Evolutionary conservation across 2,329 filamentous ascomycete genomes (phyloP).

Genomic region (Escovopsis sp.): DNA sequence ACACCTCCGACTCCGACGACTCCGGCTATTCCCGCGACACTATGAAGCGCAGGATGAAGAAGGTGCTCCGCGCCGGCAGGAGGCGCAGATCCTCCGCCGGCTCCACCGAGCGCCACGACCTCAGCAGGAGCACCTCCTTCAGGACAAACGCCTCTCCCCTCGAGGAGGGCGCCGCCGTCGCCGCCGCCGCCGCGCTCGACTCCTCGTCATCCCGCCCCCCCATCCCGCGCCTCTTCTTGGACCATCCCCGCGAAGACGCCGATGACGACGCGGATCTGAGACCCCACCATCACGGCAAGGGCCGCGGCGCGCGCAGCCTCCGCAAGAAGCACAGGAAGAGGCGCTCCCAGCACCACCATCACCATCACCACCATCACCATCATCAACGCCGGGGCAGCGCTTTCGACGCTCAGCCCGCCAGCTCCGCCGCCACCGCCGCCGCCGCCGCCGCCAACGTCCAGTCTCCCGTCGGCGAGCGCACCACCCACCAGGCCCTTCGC

Average conservation of each 20-base stretch:
- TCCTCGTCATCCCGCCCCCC: slow-evolving; percentile 22
- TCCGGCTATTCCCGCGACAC: slow-evolving; percentile 42
- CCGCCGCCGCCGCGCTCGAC: slow-evolving; percentile 13
- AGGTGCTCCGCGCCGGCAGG: slow-evolving; percentile 55
- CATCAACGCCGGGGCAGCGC: slow-evolving; percentile 14
- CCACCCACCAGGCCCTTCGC: slow-evolving; percentile 5
- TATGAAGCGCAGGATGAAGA: slow-evolving; percentile 60
- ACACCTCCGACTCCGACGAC: slow-evolving; percentile 55
- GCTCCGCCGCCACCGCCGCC: slow-evolving; percentile 16
- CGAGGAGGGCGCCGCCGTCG: slow-evolving; percentile 19
- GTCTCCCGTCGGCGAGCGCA: slow-evolving; percentile 3
- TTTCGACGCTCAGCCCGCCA: slow-evolving; percentile 13
- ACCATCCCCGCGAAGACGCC: slow-evolving; percentile 22
- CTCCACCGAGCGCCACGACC: slow-evolving; percentile 43
- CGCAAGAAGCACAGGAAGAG: slow-evolving; percentile 32
- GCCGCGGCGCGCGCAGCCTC: slow-evolving; percentile 21
- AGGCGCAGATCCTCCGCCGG: slow-evolving; percentile 65
- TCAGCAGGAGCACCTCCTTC: slow-evolving; percentile 27
- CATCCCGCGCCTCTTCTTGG: slow-evolving; percentile 18
- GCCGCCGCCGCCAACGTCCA: no score
- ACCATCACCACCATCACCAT: slow-evolving; percentile 20
- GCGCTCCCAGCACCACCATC: slow-evolving; percentile 24
- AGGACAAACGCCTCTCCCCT: slow-evolving; percentile 18
- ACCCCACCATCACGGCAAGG: slow-evolving; percentile 17
- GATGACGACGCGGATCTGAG: slow-evolving; percentile 30